Conservation (phyloP, 2,329 filamentous ascomycete species). For the Cercospora sp. region DNA sequence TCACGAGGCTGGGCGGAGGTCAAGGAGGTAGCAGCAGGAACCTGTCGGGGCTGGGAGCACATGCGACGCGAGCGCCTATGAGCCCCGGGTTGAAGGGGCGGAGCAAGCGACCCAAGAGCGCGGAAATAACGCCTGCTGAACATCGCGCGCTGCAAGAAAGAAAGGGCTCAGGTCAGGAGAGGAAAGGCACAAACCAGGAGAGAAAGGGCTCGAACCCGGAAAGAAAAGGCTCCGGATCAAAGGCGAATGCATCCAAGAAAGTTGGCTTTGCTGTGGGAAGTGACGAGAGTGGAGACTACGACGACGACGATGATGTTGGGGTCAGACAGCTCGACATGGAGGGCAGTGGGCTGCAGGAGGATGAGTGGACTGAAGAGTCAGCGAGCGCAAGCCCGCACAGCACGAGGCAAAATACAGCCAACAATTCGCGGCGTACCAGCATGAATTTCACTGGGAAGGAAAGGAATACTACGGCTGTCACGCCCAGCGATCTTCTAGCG, state of each 20-base stretch:
- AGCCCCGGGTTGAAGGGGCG: slow-evolving; percentile 35
- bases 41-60: slow-evolving; percentile 30
- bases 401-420: slow-evolving; percentile 40
- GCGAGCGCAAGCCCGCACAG: slow-evolving; percentile 40
- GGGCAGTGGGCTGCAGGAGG: slow-evolving; percentile 36
- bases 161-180: slow-evolving; percentile 17
- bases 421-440: slow-evolving; percentile 39
- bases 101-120: slow-evolving; percentile 36
- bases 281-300: slow-evolving; percentile 27
- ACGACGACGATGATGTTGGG: slow-evolving; percentile 29
- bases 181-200: slow-evolving; percentile 4
- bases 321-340: slow-evolving; percentile 29
- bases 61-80: slow-evolving; percentile 28
- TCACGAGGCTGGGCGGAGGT: slow-evolving; percentile 43
- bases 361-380: slow-evolving; percentile 42
- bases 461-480: slow-evolving; percentile 23
- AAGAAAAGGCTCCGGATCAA: slow-evolving; percentile 15
- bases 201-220: slow-evolving; percentile 16
- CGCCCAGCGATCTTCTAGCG: slow-evolving; percentile 17
- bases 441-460: slow-evolving; percentile 23
- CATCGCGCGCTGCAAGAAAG: slow-evolving; percentile 11
- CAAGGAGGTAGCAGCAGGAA: slow-evolving; percentile 39
- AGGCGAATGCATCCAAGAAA: slow-evolving; percentile 26
- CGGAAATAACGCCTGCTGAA: slow-evolving; percentile 26
- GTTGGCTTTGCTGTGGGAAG: slow-evolving; percentile 39